These are phyloP conservation scores for Dendrocalamus latiflorus DNA, from an alignment of 202 grass and related monocot species.

Conservation along the genomic window DNA sequence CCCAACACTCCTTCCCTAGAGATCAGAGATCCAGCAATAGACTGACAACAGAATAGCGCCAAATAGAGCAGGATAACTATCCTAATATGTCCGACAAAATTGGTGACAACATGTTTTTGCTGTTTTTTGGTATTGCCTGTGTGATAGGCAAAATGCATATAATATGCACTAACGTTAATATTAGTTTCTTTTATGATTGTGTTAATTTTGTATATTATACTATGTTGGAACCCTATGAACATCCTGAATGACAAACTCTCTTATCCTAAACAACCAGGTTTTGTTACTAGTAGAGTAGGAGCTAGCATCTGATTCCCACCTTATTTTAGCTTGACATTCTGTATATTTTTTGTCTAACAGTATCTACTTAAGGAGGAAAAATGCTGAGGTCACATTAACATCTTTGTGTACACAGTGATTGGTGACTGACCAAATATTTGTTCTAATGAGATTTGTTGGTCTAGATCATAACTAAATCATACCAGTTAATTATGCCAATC, in stretches of 20 bases:
- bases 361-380: no score
- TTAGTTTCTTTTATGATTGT: background rate
- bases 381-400: background rate
- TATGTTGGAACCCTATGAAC: no score
- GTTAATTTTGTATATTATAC: background rate
- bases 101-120: background rate
- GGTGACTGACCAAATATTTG: background rate
- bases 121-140: background rate
- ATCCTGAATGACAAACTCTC: background rate
- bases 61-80: background rate
- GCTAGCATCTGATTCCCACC: background rate
- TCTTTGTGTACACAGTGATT: background rate
- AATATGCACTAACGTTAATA: background rate
- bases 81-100: background rate
- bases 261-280: background rate
- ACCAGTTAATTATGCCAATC: background rate
- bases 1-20: background rate
- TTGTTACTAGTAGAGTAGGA: background rate
- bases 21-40: background rate
- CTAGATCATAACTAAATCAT: background rate
- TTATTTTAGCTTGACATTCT: no score
- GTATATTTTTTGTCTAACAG: no score
- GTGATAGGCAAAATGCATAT: constrained; percentile 5
- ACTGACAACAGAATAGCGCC: background rate
- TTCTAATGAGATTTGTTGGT: background rate